A percentile compares a stretch with the other conserved stretches of the same genome.
phyloP scores from a whole-genome alignment of 169 alveolate species.

The Nephromyces sp. region DNA sequence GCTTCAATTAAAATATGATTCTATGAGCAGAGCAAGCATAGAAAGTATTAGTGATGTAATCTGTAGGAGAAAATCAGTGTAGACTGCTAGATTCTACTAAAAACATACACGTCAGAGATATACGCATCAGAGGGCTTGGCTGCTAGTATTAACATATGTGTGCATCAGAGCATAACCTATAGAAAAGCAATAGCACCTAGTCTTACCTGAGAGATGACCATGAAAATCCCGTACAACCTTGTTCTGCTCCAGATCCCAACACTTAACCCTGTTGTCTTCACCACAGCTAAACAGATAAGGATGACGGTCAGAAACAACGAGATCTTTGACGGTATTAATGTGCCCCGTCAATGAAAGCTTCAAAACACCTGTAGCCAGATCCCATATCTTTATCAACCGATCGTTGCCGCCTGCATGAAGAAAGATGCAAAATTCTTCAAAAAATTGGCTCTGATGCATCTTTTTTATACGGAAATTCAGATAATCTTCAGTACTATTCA shows the following conservation, averaged over 20 bases:
- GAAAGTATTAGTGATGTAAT: too few species aligned
- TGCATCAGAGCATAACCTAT: too few species aligned
- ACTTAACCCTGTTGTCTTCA: conserved; percentile 90
- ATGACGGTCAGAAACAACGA: conserved; percentile 83
- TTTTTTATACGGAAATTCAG: too few species aligned
- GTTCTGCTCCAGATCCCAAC: conserved; percentile 98
- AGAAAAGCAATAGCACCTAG: too few species aligned
- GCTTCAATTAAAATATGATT: too few species aligned
- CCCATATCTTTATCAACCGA: conserved; percentile 95
- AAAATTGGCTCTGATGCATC: neutral
- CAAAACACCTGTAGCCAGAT: conserved; percentile 88
- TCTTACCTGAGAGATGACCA: conserved; percentile 79
- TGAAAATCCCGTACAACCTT: conserved; percentile 91
- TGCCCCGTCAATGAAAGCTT: conserved; percentile 95
- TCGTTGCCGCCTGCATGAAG: conserved; percentile 79
- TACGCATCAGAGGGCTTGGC: too few species aligned
- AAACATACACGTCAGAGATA: too few species aligned
- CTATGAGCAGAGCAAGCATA: too few species aligned
- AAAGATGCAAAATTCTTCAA: neutral
- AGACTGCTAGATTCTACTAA: too few species aligned
- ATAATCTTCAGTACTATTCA: too few species aligned
- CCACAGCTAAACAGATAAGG: conserved; percentile 96
- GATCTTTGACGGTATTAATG: conserved; percentile 85
- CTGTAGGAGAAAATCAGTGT: too few species aligned
- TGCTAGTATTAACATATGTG: too few species aligned